These are phyloP conservation scores for Cytospora paraplurivora DNA, from an alignment of 2,329 filamentous ascomycete genomes.

Conservation along the genomic window DNA sequence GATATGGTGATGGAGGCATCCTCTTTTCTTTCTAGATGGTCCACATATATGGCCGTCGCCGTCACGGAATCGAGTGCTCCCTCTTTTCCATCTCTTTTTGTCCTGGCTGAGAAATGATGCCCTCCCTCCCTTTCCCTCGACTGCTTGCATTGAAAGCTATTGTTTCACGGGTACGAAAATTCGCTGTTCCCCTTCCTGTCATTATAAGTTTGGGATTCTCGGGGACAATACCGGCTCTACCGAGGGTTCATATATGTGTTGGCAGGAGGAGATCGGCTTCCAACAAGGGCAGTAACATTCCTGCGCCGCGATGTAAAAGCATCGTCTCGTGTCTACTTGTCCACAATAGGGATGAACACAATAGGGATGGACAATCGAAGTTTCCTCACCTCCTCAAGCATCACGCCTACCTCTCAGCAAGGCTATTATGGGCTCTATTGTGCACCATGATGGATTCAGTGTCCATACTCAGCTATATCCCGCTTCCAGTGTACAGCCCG, in stretches of 20 bases:
- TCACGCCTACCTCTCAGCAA: neutral
- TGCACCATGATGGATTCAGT: neutral
- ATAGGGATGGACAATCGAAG: neutral
- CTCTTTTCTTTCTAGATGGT: neutral
- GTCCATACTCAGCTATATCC: neutral
- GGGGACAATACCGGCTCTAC: neutral
- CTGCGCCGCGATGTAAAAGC: neutral
- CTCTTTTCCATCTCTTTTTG: neutral
- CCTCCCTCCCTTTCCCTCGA: neutral
- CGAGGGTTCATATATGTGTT: neutral
- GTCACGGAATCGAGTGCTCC: neutral
- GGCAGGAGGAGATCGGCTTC: neutral
- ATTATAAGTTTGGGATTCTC: neutral
- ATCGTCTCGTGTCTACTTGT: neutral
- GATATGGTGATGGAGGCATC: neutral
- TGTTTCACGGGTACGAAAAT: neutral
- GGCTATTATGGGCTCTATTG: neutral
- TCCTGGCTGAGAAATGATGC: neutral
- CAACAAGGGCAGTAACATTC: neutral
- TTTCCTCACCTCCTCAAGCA: neutral
- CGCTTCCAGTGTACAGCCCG: neutral
- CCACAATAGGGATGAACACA: neutral
- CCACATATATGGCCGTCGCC: neutral
- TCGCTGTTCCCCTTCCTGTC: neutral
- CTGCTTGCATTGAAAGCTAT: neutral